Base-by-base conservation (phyloP, 805 yeast species). In the Lipomyces anomalus region DNA sequence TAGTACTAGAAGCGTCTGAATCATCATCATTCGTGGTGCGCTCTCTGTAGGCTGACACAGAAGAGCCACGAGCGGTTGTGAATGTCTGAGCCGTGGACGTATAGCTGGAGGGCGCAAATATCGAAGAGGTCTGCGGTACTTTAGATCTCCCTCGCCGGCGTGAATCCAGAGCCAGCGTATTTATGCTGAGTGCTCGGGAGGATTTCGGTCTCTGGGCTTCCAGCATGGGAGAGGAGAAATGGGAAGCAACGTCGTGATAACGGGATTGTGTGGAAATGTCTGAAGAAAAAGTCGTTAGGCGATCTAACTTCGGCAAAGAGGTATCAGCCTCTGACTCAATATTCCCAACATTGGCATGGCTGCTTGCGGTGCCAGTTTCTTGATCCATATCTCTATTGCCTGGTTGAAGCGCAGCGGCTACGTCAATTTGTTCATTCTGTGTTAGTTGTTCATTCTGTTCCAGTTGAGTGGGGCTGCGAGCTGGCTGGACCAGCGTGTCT, bases 51-150 rank as follows among this genome's bases (percentile, higher is more conserved):
- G 39, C 49, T 4, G 47, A 32, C n/a, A 41, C 29, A 6, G 53
- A 44, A 3, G 50, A 47, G 11, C 45, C 53, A 3, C 50, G 39
- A 11, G 55, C 55, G 9, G 55, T 50, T n/a, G 39, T 20, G 23
- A 50, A 50, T 9, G 53, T 40, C 35, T 50, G 55, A 7, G n/a
- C n/a, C n/a, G 49, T 40, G 7, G 55, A 50, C 2, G 53, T 38
- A 22, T 30, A 44, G 29, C 55, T 50, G 16, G 55, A 50, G 20
- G 55, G 50, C 9, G 55, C 53, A 33, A 50, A 50, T 11, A 18
- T 11, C n/a, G 39, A 41, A 9, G 30, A 20, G 30, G 11, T 13
- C 11, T 13, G 30, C 30, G 30, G 30, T 9, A 9, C 30, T 9
- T 26, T 13, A 13, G 30, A 26, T 26, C 30, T 9, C 30, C 11